Base-by-base conservation (phyloP, 2,329 filamentous ascomycete species). In the Claviceps monticola region DNA sequence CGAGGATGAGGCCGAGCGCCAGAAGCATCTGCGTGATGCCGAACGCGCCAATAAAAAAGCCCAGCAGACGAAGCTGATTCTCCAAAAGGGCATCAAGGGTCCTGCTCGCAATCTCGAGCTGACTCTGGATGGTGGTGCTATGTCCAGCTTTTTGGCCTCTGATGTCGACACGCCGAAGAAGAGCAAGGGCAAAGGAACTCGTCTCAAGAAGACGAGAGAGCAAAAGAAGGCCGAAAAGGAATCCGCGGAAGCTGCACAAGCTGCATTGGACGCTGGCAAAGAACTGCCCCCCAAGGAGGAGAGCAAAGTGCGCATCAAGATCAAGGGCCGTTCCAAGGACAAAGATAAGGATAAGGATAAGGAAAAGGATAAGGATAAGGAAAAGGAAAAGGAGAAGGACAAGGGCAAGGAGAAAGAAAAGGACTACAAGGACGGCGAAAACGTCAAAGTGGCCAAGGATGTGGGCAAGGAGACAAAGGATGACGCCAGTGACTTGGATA, bases 11-110 rank as follows among this genome's bases (percentile, higher is more conserved):
- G 78, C 83, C 26, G 90, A 95, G 66, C 83, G 83, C 58, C 81
- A 83, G 61, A 89, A 85, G 64, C 84, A 89, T 60, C 73, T 93
- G 45, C 83, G 84, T 48, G 90, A 95, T 61, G 90, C 90, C 21
- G 88, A 95, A 61, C 85, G 90, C 53, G 88, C 88, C 14, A 88
- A 88, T 61, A 93, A 94, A 70, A 97, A 95, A 73, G 90, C 88
- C 8, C 86, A 88, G 65, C 87, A 90, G 57, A 96, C 90, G 17
- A 89, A 89, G 69, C 79, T 88, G 55, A 86, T 93, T 48, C 74
- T 96, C 46, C 87, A 93, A 59, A 88, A 89, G 62, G 88, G 88
- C 49, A 86, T 88, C 62, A 95, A 79, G 78, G 93, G 75, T 61
- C 90, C 73, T 61, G 86, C 77, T 1, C 73, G 79, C 56, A 79